phyloP scores from a whole-genome alignment of 2,329 filamentous ascomycete genomes.

The Beauveria sp. region DNA sequence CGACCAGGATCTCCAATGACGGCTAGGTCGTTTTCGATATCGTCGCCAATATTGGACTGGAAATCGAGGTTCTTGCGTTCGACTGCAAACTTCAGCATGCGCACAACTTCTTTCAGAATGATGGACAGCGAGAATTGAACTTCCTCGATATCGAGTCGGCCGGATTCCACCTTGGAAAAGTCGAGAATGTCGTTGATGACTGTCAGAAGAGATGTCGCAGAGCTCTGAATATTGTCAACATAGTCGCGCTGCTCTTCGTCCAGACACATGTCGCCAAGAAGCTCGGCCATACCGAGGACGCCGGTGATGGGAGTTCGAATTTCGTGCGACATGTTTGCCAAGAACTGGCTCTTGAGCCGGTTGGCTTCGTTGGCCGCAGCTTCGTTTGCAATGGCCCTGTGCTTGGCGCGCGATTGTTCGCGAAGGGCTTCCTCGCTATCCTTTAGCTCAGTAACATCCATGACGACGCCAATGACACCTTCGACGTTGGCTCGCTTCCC shows the following conservation, averaged over 20 bases:
- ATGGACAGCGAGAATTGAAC: slow-evolving; percentile 71
- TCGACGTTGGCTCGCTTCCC: slow-evolving; percentile 46
- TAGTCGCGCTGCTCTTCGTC: slow-evolving; percentile 66
- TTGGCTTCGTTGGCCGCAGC: slow-evolving; percentile 74
- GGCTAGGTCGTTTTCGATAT: slow-evolving; percentile 60
- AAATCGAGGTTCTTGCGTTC: slow-evolving; percentile 72
- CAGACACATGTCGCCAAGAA: slow-evolving; percentile 61
- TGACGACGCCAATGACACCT: slow-evolving; percentile 70
- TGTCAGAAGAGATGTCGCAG: slow-evolving; percentile 72
- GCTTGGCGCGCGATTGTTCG: slow-evolving; percentile 60
- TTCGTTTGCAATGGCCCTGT: slow-evolving; percentile 64
- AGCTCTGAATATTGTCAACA: slow-evolving; percentile 70
- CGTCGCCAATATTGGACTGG: slow-evolving; percentile 53
- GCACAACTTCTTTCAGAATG: slow-evolving; percentile 70
- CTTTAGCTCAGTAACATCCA: slow-evolving; percentile 70
- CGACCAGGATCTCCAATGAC: slow-evolving; percentile 83
- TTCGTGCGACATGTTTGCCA: slow-evolving; percentile 78
- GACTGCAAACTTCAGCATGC: slow-evolving; percentile 82
- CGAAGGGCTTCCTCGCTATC: slow-evolving; percentile 55
- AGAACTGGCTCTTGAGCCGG: slow-evolving; percentile 70
- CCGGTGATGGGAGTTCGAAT: slow-evolving; percentile 73
- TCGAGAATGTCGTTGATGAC: slow-evolving; percentile 90
- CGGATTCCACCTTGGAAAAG: slow-evolving; percentile 80
- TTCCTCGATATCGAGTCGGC: slow-evolving; percentile 69
- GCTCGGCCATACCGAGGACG: slow-evolving; percentile 72